Conservation (phyloP, 2,329 filamentous ascomycete genomes). For the Penicillium polonicum region DNA sequence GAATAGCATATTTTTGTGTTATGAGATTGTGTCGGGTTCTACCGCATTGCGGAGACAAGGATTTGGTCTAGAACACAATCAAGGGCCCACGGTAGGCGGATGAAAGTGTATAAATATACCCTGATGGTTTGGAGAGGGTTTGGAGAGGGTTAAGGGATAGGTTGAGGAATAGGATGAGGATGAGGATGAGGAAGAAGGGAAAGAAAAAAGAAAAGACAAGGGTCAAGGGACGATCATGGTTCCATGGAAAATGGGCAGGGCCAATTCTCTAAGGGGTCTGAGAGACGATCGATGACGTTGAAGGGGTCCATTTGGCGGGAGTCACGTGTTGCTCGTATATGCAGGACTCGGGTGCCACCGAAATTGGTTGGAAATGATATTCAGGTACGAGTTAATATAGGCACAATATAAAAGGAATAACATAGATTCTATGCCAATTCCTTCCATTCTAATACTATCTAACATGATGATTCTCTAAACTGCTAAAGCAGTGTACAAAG, state of each 20-base stretch:
- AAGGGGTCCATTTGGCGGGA: background rate
- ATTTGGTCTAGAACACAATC: conserved; percentile 10
- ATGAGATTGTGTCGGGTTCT: conserved; percentile 3
- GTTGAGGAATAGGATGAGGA: background rate
- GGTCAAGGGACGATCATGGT: conserved; percentile 20
- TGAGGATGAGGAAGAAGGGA: conserved; percentile 3
- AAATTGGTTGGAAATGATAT: background rate
- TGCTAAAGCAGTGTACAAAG: background rate
- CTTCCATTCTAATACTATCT: background rate
- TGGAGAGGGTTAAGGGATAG: background rate
- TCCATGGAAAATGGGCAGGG: conserved; percentile 21
- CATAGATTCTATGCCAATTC: background rate
- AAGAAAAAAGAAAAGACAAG: conserved; percentile 9
- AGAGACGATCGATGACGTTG: conserved; percentile 14
- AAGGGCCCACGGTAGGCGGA: conserved; percentile 4
- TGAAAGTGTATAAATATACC: conserved; percentile 4
- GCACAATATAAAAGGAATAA: background rate
- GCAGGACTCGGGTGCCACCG: background rate
- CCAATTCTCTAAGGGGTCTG: conserved; percentile 12
- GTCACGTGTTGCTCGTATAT: background rate
- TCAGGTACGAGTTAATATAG: background rate
- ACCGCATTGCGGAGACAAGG: conserved; percentile 23
- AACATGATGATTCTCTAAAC: background rate
- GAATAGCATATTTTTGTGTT: conserved; percentile 23
- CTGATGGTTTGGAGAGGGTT: background rate